Evolutionary conservation across 352 stramenopile species (phyloP), one percentile per base, ranked within the genome.

Genomic region (Phytophthora lateralis): DNA sequence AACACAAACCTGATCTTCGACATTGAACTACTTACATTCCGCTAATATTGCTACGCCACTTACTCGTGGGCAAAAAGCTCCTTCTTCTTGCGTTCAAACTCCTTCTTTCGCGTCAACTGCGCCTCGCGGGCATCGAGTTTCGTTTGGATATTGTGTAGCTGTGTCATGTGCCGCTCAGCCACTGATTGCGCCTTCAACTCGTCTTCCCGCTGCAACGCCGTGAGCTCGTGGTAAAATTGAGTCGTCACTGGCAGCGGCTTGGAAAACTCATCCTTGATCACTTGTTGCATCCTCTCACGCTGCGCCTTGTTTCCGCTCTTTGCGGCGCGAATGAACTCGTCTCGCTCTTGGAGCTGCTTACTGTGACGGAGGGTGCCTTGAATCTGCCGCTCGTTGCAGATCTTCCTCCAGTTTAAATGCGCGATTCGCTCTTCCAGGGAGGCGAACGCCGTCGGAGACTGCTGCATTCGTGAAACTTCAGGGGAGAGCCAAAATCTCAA

Each of bases 1-100:
- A 97, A 98, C 73, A 96, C 90, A 21, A 91, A 96, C 66, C 73
- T 98, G 21, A 85, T 95, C 21, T 98, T 98, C 62, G 93, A 98
- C 63, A 81, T 98, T 11, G 93, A 98, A 59, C 67, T 98, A 15
- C 65, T 97, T 26, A 88, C 88, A 50, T 95, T 94, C 57, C 81
- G 85, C 63, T 91, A 68, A 55, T 38, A 56, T 34, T 32, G n/a
- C 3, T 48, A 35, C 18, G 6, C 14, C 17, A 38, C 5, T 46
- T 64, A 45, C 14, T 20, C 27, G 27, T 50, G 24, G 6, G 60
- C 45, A 34, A 89, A 76, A 10, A 88, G 41, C 42, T 84, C 68
- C 50, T 82, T 90, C 47, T 85, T 85, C 69, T 90, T 90, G 45
- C 70, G 70, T 34, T 87, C 74, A 57, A 86, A 90, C 51, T 87